Percentiles rank a stretch among this genome's conserved stretches.
Conservation (phyloP, 2,329 filamentous ascomycete genomes). For the Zymoseptoria brevis region DNA sequence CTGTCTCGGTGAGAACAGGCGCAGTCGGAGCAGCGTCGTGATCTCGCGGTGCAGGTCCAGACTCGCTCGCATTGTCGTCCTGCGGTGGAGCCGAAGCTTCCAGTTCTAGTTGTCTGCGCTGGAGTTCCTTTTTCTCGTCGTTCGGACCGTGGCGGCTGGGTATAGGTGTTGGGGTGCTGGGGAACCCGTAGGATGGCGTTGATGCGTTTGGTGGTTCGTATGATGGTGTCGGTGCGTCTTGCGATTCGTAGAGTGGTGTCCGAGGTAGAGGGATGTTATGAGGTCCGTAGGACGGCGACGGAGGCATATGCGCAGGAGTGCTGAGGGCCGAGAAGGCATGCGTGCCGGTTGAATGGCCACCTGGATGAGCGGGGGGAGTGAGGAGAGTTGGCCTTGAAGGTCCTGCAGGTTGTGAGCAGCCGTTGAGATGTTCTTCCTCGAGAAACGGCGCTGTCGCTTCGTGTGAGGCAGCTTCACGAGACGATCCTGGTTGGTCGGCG, state of each 20-base stretch:
- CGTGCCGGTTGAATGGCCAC: constrained; percentile 3
- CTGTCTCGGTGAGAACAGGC: neutral
- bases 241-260: neutral
- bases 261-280: neutral
- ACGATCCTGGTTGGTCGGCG: constrained; percentile 21
- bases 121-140: constrained; percentile 76
- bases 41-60: constrained; percentile 5
- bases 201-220: constrained; percentile 3
- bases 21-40: constrained; percentile 5
- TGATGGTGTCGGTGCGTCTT: neutral
- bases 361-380: constrained; percentile 13
- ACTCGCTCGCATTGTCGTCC: constrained; percentile 1
- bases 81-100: constrained; percentile 35
- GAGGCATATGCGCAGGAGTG: constrained; percentile 2
- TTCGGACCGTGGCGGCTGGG: constrained; percentile 21
- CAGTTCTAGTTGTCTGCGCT: constrained; percentile 39
- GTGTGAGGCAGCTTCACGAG: constrained; percentile 16
- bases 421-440: constrained; percentile 15
- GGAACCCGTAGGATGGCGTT: constrained; percentile 3
- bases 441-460: constrained; percentile 30
- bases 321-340: neutral
- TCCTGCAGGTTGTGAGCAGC: constrained; percentile 3
- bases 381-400: constrained; percentile 15
- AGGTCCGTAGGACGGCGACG: constrained; percentile 10
- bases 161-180: neutral